Evolutionary conservation across 805 yeast species (phyloP).

Genomic region (Pichia paraexigua): DNA sequence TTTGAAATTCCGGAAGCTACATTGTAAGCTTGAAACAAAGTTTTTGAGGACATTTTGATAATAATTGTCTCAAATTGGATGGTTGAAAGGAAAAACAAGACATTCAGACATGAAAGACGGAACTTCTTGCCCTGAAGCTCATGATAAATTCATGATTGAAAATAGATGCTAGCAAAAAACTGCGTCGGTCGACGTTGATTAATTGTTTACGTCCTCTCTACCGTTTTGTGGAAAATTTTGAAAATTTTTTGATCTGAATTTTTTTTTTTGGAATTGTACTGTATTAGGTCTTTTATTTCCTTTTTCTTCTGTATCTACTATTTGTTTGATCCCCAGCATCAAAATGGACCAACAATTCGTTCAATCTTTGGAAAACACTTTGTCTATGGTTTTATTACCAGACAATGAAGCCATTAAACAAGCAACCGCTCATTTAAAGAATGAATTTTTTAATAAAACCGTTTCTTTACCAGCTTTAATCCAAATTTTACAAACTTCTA

Average conservation of each 20-base stretch:
- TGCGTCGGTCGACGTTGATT: background rate
- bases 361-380: slow-evolving; percentile 66
- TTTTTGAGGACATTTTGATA: slow-evolving; percentile 19
- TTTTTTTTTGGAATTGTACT: background rate
- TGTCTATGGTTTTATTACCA: slow-evolving; percentile 74
- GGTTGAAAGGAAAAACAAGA: background rate
- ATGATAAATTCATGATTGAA: background rate
- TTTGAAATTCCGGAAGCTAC: slow-evolving; percentile 23
- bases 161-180: background rate
- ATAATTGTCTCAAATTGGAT: background rate
- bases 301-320: background rate
- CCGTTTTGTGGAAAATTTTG: background rate
- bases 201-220: background rate
- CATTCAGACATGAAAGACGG: background rate
- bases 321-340: background rate
- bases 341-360: slow-evolving; percentile 66
- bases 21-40: slow-evolving; percentile 20
- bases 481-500: slow-evolving; percentile 66
- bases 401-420: slow-evolving; percentile 71
- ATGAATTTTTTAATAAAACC: slow-evolving; percentile 65
- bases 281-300: background rate
- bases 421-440: slow-evolving; percentile 68
- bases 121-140: background rate
- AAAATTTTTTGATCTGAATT: background rate
- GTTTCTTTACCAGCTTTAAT: slow-evolving; percentile 73